These are phyloP conservation scores for Boeremia exigua DNA, from an alignment of 2,329 filamentous ascomycete genomes.

Conservation along the genomic window DNA sequence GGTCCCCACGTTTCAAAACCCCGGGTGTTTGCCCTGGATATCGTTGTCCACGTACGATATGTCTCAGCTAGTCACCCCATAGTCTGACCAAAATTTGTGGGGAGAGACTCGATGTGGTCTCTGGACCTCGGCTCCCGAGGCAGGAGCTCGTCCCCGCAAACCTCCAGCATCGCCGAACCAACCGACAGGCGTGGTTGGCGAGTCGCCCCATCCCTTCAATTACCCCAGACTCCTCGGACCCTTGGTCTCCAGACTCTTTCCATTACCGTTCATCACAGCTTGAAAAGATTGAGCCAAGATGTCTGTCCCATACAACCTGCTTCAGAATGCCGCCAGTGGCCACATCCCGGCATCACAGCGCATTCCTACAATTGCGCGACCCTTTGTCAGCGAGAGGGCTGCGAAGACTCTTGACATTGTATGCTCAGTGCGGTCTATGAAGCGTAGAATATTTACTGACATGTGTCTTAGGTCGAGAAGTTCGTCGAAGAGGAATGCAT, in stretches of 20 bases:
- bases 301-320: constrained; percentile 42
- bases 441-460: neutral
- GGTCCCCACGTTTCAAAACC: neutral
- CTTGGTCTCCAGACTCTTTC: constrained; percentile 1
- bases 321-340: constrained; percentile 44
- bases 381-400: constrained; percentile 80
- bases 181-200: constrained; percentile 8
- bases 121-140: constrained; percentile 11
- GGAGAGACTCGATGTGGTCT: neutral
- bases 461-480: constrained; percentile 70
- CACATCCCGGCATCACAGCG: constrained; percentile 58
- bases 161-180: constrained; percentile 3
- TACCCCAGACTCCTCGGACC: constrained; percentile 15
- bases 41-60: constrained; percentile 11
- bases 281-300: constrained; percentile 22
- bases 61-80: constrained; percentile 10
- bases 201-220: constrained; percentile 16
- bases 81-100: constrained; percentile 3
- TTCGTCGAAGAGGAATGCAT: constrained; percentile 94
- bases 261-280: neutral
- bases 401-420: constrained; percentile 82
- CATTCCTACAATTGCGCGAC: constrained; percentile 64
- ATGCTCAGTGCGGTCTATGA: constrained; percentile 27
- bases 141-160: constrained; percentile 9
- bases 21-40: neutral